These are phyloP conservation scores for Rostrohypoxylon terebratum DNA, from an alignment of 495 filamentous ascomycete species.

Conservation along the genomic window DNA sequence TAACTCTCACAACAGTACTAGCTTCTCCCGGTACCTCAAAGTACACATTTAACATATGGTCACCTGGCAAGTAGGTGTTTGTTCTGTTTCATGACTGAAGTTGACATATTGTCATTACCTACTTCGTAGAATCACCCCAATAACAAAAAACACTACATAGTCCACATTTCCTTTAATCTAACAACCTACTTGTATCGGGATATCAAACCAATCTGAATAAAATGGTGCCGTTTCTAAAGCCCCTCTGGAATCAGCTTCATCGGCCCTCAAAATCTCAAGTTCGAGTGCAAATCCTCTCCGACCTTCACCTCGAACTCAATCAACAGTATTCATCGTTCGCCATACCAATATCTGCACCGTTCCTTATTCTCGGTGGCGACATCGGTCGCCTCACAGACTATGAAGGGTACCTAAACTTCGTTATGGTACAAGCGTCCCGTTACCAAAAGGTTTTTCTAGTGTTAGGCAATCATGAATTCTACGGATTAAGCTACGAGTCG, in stretches of 20 bases:
- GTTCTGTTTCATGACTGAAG: too few relatives aligned
- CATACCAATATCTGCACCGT: constrained; percentile 59
- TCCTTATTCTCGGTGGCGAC: constrained; percentile 69
- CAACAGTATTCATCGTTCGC: constrained; percentile 63
- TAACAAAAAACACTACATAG: too few relatives aligned
- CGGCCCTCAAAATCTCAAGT: constrained; percentile 53
- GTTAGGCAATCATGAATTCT: constrained; percentile 72
- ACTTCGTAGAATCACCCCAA: too few relatives aligned
- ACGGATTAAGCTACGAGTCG: constrained; percentile 53
- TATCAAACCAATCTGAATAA: neutral
- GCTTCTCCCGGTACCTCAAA: too few relatives aligned
- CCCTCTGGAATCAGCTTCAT: neutral
- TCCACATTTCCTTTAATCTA: too few relatives aligned
- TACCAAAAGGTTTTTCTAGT: constrained; percentile 65
- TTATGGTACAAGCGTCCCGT: constrained; percentile 57
- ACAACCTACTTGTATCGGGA: too few relatives aligned
- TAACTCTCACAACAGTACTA: too few relatives aligned
- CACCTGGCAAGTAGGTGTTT: too few relatives aligned
- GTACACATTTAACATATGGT: too few relatives aligned
- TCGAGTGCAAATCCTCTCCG: constrained; percentile 80
- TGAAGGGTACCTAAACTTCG: constrained; percentile 62
- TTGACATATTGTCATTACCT: too few relatives aligned
- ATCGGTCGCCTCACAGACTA: constrained; percentile 68
- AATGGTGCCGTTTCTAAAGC: neutral
- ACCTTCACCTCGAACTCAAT: constrained; percentile 68